Evolutionary conservation across 169 alveolate genomes (phyloP), one percentile per base, ranked within the genome.

Genomic region (Cryptosporidium felis): DNA sequence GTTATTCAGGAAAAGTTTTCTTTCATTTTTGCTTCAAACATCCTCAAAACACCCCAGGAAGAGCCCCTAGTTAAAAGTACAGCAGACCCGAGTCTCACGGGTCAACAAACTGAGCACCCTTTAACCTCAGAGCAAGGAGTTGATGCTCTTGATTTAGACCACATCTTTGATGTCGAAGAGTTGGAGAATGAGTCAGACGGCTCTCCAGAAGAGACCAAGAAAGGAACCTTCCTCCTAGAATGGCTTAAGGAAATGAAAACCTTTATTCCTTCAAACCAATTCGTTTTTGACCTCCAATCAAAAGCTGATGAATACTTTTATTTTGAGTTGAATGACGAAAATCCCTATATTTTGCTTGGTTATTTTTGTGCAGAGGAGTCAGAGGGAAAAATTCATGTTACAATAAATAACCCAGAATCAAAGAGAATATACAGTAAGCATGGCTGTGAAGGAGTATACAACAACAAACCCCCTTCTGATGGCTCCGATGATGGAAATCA

Each of bases 391-490:
- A 74, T 74, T 32, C 85, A 74, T 36, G 74, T 74, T 12, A 74
- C 67, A 12, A 74, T 74, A 6, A 74, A 49, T 36, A 74, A 74
- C 26, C 85, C 85, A 74, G 85, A 74, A 38, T 74, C 85, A n/a
- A 74, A 74, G 41, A 53, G 67, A 53, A 74, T 74, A 49, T 74
- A 38, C 21, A 74, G 67, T 0, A 74, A 56, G 42, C 65, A 53
- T 6, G 85, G 85, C 16, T 74, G 85, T 53, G 85, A 74, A 21
- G 85, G 85, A 5, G 85, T 74, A n/a, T 74, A 74, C 8, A 74
- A 40, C 28, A 74, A 74, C 23, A n/a, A 53, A 23, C 41, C 59
- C 9, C 45, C 53, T 32, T 28, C 32, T 23, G 40, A 36, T 38
- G 74, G 45, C 3, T 23, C 58, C n/a, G 30, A 74, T 38, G 59